Evolutionary conservation across 441 rosid genomes (phyloP).

Genomic region (Francoa sonchifolia): DNA sequence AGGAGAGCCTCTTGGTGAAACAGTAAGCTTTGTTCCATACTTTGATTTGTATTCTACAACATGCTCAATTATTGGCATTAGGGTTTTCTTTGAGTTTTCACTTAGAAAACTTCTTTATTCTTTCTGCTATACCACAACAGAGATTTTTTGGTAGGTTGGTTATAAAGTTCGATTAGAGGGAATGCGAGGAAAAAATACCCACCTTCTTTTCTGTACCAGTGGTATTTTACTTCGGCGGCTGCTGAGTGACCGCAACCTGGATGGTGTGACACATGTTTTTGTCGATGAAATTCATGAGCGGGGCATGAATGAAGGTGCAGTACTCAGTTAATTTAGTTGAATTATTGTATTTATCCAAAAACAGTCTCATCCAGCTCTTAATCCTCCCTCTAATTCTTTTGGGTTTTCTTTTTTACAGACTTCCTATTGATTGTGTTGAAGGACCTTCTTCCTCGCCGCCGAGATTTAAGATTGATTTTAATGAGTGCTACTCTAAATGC

Average conservation of each 20-base stretch:
- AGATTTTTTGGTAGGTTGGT: constrained; percentile 79
- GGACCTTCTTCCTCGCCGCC: constrained; percentile 94
- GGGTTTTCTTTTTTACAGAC: constrained; percentile 32
- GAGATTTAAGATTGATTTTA: constrained; percentile 80
- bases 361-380: constrained; percentile 4
- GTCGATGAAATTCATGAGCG: constrained; percentile 99
- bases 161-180: constrained; percentile 98
- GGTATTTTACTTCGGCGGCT: constrained; percentile 87
- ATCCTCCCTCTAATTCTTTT: constrained; percentile 6
- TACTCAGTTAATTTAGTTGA: constrained; percentile 7
- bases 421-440: constrained; percentile 86
- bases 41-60: constrained; percentile 3
- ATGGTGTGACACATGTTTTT: constrained; percentile 90
- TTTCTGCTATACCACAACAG: constrained; percentile 40
- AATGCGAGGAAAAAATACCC: constrained; percentile 88
- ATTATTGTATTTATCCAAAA: constrained; percentile 11
- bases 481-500: constrained; percentile 99
- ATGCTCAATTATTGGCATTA: constrained; percentile 1
- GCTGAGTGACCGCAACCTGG: constrained; percentile 77
- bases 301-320: constrained; percentile 97
- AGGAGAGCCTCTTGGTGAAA: constrained; percentile 97
- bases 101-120: constrained; percentile 27
- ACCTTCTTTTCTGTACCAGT: constrained; percentile 94
- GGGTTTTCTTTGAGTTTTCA: constrained; percentile 6
- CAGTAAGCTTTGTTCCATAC: constrained; percentile 43